Evolutionary conservation across 108 stramenopile species (phyloP).

Genomic region (Schizochytrium sp.): DNA sequence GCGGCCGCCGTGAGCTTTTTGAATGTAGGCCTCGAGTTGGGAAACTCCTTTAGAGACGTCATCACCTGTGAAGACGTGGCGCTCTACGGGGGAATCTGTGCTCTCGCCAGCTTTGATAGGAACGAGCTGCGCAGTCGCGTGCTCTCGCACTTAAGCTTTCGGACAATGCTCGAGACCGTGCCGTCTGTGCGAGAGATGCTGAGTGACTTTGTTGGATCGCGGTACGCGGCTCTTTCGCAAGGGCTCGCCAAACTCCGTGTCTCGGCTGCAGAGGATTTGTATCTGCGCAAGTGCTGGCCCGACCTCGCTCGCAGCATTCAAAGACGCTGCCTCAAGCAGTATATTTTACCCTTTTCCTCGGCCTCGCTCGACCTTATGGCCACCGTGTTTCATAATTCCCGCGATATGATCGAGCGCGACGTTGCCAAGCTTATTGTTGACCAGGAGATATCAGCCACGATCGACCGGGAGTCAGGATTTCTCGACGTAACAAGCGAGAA

Average conservation of each 20-base stretch:
- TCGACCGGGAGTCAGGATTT: neutral
- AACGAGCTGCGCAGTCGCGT: neutral
- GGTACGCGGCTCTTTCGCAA: neutral
- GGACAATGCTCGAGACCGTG: neutral
- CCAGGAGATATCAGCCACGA: neutral
- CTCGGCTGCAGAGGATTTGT: neutral
- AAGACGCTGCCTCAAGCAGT: neutral
- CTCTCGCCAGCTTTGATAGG: neutral
- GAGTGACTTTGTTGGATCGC: neutral
- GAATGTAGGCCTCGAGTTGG: neutral
- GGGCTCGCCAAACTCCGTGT: neutral
- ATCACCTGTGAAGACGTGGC: slow-evolving; percentile 8
- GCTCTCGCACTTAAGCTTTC: neutral
- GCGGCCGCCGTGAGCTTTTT: neutral
- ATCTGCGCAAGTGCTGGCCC: neutral
- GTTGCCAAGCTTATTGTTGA: neutral
- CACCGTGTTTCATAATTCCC: neutral
- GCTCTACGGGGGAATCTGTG: neutral
- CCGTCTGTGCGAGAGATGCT: neutral
- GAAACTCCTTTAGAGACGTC: neutral
- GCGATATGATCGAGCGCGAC: neutral
- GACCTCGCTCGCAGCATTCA: neutral
- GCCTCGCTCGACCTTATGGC: neutral
- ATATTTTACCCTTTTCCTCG: neutral
- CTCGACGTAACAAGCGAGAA: neutral